These are phyloP conservation scores for Penicillium canescens DNA, from an alignment of 495 filamentous ascomycete species.

Conservation along the genomic window DNA sequence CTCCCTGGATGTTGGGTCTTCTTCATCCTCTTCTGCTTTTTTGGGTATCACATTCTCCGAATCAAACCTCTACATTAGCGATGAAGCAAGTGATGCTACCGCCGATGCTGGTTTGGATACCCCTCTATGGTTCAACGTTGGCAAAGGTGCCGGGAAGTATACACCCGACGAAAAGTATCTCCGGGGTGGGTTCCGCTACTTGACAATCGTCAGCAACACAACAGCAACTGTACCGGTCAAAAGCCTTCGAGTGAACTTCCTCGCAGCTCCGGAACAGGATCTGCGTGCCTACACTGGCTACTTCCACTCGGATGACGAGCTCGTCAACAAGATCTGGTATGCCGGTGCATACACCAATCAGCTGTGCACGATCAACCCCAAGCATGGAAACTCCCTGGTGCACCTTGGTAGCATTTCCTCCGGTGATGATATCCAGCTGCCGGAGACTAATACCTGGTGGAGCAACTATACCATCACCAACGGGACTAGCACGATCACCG, in stretches of 20 bases:
- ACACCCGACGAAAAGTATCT: slow-evolving; percentile 32
- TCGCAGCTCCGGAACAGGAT: slow-evolving; percentile 49
- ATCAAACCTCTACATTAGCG: slow-evolving; percentile 41
- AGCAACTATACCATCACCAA: slow-evolving; percentile 41
- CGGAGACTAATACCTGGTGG: slow-evolving; percentile 28
- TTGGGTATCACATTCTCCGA: slow-evolving; percentile 47
- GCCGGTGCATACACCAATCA: slow-evolving; percentile 64
- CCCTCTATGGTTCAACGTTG: slow-evolving; percentile 38
- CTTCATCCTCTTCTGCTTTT: slow-evolving; percentile 30
- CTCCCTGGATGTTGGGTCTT: slow-evolving; percentile 29
- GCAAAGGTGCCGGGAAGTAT: slow-evolving; percentile 26
- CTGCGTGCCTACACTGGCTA: slow-evolving; percentile 57
- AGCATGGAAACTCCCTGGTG: slow-evolving; percentile 47
- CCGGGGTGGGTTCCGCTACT: slow-evolving; percentile 45
- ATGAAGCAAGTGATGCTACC: slow-evolving; percentile 42
- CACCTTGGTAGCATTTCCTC: slow-evolving; percentile 28
- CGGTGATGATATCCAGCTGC: slow-evolving; percentile 14
- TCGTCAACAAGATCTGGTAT: slow-evolving; percentile 63
- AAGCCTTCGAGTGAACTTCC: slow-evolving; percentile 20
- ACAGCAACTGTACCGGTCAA: slow-evolving; percentile 18
- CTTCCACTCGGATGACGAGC: slow-evolving; percentile 56
- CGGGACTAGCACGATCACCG: slow-evolving; percentile 49
- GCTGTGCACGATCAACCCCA: slow-evolving; percentile 54
- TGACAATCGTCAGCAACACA: slow-evolving; percentile 35
- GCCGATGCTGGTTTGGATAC: slow-evolving; percentile 40